Conservation (phyloP, 768 basidiomycete genomes). For the Pisolithus orientalis region DNA sequence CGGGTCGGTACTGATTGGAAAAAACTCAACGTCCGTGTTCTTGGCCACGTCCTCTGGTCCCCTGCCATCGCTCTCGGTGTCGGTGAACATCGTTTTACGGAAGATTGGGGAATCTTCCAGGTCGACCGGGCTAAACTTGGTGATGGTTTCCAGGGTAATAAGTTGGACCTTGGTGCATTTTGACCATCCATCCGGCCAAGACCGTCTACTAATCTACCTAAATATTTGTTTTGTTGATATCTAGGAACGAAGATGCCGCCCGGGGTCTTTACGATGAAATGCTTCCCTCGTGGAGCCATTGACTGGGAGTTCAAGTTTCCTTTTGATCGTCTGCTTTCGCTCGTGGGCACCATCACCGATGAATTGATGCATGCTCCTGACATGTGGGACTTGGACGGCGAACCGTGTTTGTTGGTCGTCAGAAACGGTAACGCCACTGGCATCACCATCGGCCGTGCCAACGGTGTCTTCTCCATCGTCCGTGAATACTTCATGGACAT, state of each 20-base stretch:
- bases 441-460: conserved; percentile 32
- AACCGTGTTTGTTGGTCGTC: conserved; percentile 28
- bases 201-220: conserved; percentile 15
- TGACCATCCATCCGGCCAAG: conserved; percentile 19
- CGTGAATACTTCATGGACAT: conserved; percentile 22
- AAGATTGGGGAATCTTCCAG: conserved; percentile 31
- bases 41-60: conserved; percentile 30
- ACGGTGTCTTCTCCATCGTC: conserved; percentile 27
- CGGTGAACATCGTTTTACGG: conserved; percentile 21
- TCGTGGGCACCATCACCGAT: conserved; percentile 26
- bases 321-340: conserved; percentile 24
- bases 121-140: conserved; percentile 27
- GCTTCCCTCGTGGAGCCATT: conserved; percentile 15
- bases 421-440: conserved; percentile 30
- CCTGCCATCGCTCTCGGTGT: conserved; percentile 20
- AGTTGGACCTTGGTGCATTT: conserved; percentile 29
- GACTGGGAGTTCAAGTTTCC: conserved; percentile 26
- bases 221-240: conserved; percentile 4
- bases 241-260: conserved; percentile 15
- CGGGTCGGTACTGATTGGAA: conserved; percentile 10
- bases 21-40: conserved; percentile 18
- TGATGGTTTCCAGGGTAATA: conserved; percentile 28
- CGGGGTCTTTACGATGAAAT: conserved; percentile 19
- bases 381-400: conserved; percentile 22
- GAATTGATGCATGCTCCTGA: conserved; percentile 25